These are phyloP conservation scores for Gryganskiella cystojenkinii DNA, from an alignment of 192 early-diverging fungal species.

Conservation along the genomic window DNA sequence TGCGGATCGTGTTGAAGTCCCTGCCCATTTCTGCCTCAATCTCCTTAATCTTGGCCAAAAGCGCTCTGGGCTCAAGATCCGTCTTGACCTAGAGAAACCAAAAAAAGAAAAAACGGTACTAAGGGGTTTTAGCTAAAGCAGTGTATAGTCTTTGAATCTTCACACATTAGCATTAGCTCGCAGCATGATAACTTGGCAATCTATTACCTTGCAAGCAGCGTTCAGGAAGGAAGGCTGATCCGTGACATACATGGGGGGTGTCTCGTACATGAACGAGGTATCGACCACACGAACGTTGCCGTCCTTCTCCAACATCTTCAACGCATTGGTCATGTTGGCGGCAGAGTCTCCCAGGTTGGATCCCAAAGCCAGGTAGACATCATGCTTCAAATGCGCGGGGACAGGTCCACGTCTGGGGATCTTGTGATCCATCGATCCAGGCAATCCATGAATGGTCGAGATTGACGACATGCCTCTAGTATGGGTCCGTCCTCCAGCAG, in stretches of 20 bases:
- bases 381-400: slow-evolving; percentile 58
- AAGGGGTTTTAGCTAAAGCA: background rate
- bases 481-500: slow-evolving; percentile 24
- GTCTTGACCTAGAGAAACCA: slow-evolving; percentile 70
- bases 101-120: background rate
- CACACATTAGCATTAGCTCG: background rate
- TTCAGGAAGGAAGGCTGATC: slow-evolving; percentile 96
- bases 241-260: slow-evolving; percentile 93
- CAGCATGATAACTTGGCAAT: no score
- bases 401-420: slow-evolving; percentile 32
- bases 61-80: slow-evolving; percentile 71
- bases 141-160: background rate
- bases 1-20: slow-evolving; percentile 63
- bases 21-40: slow-evolving; percentile 90
- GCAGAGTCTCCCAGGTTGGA: slow-evolving; percentile 90
- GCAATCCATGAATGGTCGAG: slow-evolving; percentile 31
- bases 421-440: slow-evolving; percentile 3
- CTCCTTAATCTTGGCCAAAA: slow-evolving; percentile 83
- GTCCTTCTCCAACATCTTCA: slow-evolving; percentile 63
- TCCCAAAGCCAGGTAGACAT: slow-evolving; percentile 87
- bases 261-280: slow-evolving; percentile 97
- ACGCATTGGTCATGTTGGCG: slow-evolving; percentile 80
- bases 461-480: slow-evolving; percentile 12
- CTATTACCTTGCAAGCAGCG: slow-evolving; percentile 78
- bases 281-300: slow-evolving; percentile 70